Evolutionary conservation across 78 protist species (phyloP).

Genomic region (Ministeria vibrans): DNA sequence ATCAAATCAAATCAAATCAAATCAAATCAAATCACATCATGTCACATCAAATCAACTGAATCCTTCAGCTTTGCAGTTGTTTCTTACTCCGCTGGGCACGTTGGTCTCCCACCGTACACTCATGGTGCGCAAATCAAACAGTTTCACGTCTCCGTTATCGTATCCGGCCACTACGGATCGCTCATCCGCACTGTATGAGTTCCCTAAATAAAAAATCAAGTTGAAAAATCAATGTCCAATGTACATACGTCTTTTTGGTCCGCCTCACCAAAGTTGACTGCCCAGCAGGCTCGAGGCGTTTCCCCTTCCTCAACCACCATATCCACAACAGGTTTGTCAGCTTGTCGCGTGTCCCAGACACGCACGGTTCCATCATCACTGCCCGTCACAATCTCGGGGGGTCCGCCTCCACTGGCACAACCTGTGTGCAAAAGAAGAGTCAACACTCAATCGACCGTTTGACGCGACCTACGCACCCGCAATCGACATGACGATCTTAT

Average conservation of each 20-base stretch:
- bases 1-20: neutral
- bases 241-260: no score
- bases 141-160: neutral
- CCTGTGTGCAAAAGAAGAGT: no score
- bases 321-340: neutral
- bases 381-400: neutral
- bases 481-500: no score
- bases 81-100: neutral
- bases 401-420: neutral
- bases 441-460: no score
- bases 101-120: neutral
- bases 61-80: no score
- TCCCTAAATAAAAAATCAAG: no score
- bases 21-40: no score
- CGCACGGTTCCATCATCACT: neutral
- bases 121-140: neutral
- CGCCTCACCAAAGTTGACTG: neutral
- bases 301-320: neutral
- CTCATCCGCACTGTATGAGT: neutral
- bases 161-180: neutral
- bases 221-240: no score
- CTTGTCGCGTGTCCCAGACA: neutral
- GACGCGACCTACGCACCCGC: no score
- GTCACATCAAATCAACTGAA: no score
- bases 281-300: neutral